phyloP scores from a whole-genome alignment of 768 basidiomycete genomes.

The Lyophyllum atratum region DNA sequence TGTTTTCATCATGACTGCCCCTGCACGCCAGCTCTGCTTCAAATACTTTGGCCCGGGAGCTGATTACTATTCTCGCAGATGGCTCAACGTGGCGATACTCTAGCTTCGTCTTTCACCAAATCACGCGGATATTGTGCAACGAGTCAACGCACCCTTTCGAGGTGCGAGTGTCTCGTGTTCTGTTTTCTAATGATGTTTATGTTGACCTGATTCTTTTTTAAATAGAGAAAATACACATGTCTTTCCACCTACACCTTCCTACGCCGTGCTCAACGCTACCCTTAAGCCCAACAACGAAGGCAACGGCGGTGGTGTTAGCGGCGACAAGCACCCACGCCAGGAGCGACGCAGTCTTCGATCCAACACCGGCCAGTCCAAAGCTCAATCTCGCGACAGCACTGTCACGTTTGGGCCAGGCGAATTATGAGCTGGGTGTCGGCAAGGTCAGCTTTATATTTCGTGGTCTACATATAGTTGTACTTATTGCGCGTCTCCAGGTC shows the following conservation, averaged over 20 bases:
- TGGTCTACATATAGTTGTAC: neutral
- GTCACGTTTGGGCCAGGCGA: conserved; percentile 67
- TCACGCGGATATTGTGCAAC: conserved; percentile 92
- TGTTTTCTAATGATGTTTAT: neutral
- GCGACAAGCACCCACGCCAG: conserved; percentile 22
- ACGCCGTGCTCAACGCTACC: conserved; percentile 83
- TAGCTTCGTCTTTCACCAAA: conserved; percentile 76
- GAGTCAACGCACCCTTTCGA: conserved; percentile 88
- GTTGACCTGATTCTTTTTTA: conserved; percentile 67
- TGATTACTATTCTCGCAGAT: conserved; percentile 54
- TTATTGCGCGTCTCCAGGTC: conserved; percentile 44
- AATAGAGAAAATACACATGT: conserved; percentile 84
- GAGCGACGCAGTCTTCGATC: conserved; percentile 45
- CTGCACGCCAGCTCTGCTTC: too few species aligned
- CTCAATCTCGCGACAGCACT: conserved; percentile 83
- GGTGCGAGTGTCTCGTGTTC: conserved; percentile 38
- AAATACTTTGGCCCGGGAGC: neutral
- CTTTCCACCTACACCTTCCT: conserved; percentile 92
- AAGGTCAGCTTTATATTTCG: conserved; percentile 51
- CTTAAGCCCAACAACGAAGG: too few species aligned
- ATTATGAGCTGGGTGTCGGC: conserved; percentile 82
- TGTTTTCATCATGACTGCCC: too few species aligned
- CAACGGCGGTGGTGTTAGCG: conserved; percentile 20
- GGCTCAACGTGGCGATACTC: conserved; percentile 78
- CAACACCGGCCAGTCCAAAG: conserved; percentile 71